Evolutionary conservation across 192 early-diverging fungal genomes (phyloP).

Genomic region (Paraglomus brasilianum): DNA sequence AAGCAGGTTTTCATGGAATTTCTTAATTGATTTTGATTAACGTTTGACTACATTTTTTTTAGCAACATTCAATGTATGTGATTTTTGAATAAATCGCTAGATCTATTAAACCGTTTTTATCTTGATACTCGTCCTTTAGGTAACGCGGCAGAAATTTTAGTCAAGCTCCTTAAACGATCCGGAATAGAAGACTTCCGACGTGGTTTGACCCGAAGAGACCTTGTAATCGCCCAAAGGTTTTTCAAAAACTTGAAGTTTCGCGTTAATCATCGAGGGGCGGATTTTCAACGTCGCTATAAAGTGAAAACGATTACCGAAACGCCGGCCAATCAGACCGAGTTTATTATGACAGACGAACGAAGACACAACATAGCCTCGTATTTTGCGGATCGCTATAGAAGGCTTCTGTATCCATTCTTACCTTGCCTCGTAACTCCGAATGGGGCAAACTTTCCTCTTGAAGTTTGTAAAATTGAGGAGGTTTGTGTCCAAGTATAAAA

Average conservation of each 20-base stretch:
- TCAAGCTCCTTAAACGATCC: constrained; percentile 61
- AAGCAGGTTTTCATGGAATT: constrained; percentile 45
- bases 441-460: constrained; percentile 74
- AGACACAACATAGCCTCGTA: constrained; percentile 68
- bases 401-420: constrained; percentile 73
- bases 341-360: constrained; percentile 53
- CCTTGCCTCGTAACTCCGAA: constrained; percentile 75
- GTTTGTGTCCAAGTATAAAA: background rate
- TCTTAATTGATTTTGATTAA: too few species aligned
- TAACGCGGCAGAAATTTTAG: constrained; percentile 60
- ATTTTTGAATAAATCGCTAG: too few species aligned
- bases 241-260: constrained; percentile 55
- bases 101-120: background rate
- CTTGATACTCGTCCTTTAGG: background rate
- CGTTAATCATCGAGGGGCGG: constrained; percentile 54
- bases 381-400: constrained; percentile 71
- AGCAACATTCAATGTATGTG: too few species aligned
- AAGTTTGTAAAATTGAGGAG: constrained; percentile 77
- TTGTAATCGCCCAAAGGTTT: constrained; percentile 39
- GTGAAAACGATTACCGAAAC: constrained; percentile 63
- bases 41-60: too few species aligned
- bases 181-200: constrained; percentile 45
- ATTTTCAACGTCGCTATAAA: constrained; percentile 58
- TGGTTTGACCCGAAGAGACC: constrained; percentile 34
- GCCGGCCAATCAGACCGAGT: constrained; percentile 68